Conservation (phyloP, 2,329 filamentous ascomycete species). For the Alternaria infectoria region DNA sequence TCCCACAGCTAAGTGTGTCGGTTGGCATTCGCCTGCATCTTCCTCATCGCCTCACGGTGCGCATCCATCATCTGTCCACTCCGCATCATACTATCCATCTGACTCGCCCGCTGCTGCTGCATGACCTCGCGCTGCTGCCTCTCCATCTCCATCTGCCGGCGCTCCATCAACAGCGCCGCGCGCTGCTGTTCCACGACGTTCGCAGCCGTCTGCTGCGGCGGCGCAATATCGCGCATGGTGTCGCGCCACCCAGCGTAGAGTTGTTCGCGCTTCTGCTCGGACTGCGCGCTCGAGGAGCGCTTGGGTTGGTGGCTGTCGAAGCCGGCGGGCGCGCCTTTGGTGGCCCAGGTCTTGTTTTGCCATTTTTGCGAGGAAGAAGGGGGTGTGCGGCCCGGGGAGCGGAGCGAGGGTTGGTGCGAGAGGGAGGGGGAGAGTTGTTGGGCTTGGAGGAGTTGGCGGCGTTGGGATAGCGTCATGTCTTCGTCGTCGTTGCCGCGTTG, state of each 20-base stretch:
- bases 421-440: constrained; percentile 27
- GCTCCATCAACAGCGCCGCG: constrained; percentile 63
- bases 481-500: constrained; percentile 57
- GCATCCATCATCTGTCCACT: constrained; percentile 75
- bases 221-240: constrained; percentile 35
- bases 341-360: constrained; percentile 36
- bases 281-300: constrained; percentile 31
- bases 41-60: constrained; percentile 79
- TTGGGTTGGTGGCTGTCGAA: constrained; percentile 50
- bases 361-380: constrained; percentile 40
- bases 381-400: constrained; percentile 20
- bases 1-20: constrained; percentile 27
- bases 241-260: constrained; percentile 46
- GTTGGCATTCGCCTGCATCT: constrained; percentile 72
- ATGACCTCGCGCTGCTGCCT: constrained; percentile 65
- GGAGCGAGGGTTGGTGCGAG: constrained; percentile 16
- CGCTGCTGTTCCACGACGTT: constrained; percentile 46
- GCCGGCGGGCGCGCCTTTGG: constrained; percentile 28
- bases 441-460: constrained; percentile 51
- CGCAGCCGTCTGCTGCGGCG: constrained; percentile 22
- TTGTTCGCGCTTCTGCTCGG: constrained; percentile 41
- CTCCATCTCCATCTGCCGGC: constrained; percentile 66
- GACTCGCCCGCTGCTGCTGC: constrained; percentile 65
- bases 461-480: constrained; percentile 74
- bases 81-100: constrained; percentile 77